Evolutionary conservation across 495 filamentous ascomycete species (phyloP), one percentile per base, ranked within the genome.

Genomic region (Neurospora sp.): DNA sequence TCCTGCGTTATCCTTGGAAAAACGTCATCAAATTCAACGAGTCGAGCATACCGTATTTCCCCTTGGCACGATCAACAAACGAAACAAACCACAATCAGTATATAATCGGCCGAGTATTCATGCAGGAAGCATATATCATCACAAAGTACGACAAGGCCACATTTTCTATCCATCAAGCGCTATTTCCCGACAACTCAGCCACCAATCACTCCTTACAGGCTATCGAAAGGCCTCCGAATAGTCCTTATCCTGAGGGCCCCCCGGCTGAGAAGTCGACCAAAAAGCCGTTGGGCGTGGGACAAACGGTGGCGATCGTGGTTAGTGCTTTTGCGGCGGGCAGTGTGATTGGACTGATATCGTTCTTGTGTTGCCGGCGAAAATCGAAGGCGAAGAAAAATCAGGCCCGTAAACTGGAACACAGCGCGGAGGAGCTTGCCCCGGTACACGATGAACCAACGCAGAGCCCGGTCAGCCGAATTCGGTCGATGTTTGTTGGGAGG

Each of bases 61-160:
- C 91, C 28, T 81, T 92, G 28, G 83, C 86, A 71, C 75, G 78
- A 13, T 78, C 79, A 0, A 80, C 79, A 10, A 83, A 82, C 70
- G 79, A 82, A 62, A 84, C 72, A 2, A 81, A 87, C 77, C 78
- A 81, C 28, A 86, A 85, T n/a, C 84, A 89, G 72, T 84, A 86
- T 74, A 88, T 89, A n/a, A 84, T 93, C 74, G 91, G 91, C n/a
- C 87, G 91, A 37, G 80, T 83, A 4, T 93, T 93, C 75, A 83
- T 93, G 72, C 91, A 93, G 81, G 91, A 92, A 79, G 86, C 89
- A 19, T 93, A 93, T 74, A 76, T 93, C 13, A 87, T 88, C 21
- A 87, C 86, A n/a, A 88, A 90, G 73, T 92, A 92, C 78, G 90
- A 92, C 70, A 83, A 84, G 34, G 83, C 82, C 31, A 85, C 79